These are phyloP conservation scores for Ceratobasidium sp. DNA, from an alignment of 1,284 basidiomycete genomes.

Conservation along the genomic window DNA sequence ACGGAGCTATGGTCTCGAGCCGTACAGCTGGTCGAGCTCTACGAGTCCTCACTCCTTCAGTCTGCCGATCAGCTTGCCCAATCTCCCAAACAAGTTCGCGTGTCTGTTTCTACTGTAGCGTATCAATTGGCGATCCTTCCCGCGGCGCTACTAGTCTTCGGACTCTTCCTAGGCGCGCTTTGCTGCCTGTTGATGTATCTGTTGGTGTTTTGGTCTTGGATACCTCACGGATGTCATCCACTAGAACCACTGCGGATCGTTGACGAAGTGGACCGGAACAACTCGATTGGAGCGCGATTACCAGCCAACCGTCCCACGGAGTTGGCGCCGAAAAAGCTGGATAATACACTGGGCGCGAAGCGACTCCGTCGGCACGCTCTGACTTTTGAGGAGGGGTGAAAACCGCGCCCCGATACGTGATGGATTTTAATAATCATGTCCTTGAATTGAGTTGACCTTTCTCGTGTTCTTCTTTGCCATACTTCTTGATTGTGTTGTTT, in stretches of 20 bases:
- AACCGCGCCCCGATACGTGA: too few relatives aligned
- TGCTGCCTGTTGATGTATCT: constrained; percentile 6
- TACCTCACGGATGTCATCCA: not conserved
- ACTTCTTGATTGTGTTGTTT: too few relatives aligned
- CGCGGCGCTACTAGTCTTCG: constrained; percentile 6
- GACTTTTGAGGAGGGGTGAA: not conserved
- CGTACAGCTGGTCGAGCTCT: constrained; percentile 19
- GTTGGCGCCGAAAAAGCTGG: not conserved
- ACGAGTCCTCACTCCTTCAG: constrained; percentile 7
- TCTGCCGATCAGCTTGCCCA: not conserved
- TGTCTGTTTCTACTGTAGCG: not conserved
- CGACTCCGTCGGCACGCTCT: not conserved
- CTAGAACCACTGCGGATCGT: not conserved
- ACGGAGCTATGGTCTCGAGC: constrained; percentile 10
- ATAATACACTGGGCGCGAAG: not conserved
- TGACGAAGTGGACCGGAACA: constrained; percentile 6
- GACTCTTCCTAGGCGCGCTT: not conserved
- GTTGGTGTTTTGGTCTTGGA: not conserved
- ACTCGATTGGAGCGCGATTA: not conserved
- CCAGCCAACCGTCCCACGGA: not conserved
- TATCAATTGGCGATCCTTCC: constrained; percentile 12
- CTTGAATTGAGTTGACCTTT: too few relatives aligned
- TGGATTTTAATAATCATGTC: too few relatives aligned
- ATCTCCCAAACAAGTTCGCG: not conserved
- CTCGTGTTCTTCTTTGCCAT: too few relatives aligned